Base-by-base conservation (phyloP, 345 rosid genomes). In the Citrus sp. region DNA sequence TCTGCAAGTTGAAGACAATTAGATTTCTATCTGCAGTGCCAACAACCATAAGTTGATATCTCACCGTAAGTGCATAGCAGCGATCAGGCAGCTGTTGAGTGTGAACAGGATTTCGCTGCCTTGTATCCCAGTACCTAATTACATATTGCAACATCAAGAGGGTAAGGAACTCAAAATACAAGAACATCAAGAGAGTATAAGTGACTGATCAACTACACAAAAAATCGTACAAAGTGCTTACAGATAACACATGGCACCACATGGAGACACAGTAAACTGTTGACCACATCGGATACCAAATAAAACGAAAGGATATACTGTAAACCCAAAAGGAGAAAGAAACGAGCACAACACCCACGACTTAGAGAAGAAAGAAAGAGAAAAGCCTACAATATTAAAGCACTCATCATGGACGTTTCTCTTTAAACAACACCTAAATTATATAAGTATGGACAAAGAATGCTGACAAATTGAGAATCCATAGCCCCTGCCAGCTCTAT, bases 11-110 rank as follows among this genome's bases (percentile, higher is more conserved):
- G 82, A 83, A 94, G 78, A 94, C 88, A 68, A 94, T 80, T 58
- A 97, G 82, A 85, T 97, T 94, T 86, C 98, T 90, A 73, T 97
- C 99, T 1, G 98, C 99, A 75, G 99, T 93, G 49, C 92, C 99
- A 49, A 94, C 98, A 82, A 97, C 98, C 99, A 97, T 94, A 80
- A 94, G 85, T 34, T 97, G 98, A 84, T 97, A 81, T 70, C 87
- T 93, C 77, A 94, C 98, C 12, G 98, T 78, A 76, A 94, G 85
- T 2, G 97, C 85, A 87, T 92, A 92, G 76, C 98, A 93, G 74
- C 98, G 93, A 34, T 97, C 99, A 68, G 98, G 97, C 80, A 97
- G 98, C 75, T 86, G 98, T 82, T 94, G 99, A 54, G 92, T 90
- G 81, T 94, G 98, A 73, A 88, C 98, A 19, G 98, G 98, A 83